phyloP scores from a whole-genome alignment of 306 rosid genomes.

The Crataegus laevigata region DNA sequence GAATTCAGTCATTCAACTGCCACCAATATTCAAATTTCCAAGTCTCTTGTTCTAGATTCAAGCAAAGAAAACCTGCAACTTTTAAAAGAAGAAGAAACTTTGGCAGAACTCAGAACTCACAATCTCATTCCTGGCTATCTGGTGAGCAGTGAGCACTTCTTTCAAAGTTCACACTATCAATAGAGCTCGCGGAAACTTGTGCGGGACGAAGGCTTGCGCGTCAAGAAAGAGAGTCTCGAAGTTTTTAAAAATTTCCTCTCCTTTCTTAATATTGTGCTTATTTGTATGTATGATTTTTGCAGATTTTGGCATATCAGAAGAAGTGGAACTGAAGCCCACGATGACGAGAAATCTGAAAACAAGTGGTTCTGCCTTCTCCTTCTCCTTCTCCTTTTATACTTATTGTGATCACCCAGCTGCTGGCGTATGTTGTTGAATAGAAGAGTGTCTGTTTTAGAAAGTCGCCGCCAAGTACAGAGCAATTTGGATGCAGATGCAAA shows the following conservation, averaged over 20 bases:
- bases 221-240: not conserved
- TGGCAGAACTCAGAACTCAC: constrained; percentile 40
- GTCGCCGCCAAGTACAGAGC: constrained; percentile 1
- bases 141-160: constrained; percentile 51
- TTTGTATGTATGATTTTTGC: constrained; percentile 2
- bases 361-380: not conserved
- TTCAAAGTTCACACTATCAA: not conserved
- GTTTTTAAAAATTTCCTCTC: not conserved
- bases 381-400: constrained; percentile 4
- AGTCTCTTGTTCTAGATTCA: constrained; percentile 23
- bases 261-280: not conserved
- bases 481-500: constrained; percentile 1
- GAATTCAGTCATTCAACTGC: constrained; percentile 20
- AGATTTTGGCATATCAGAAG: constrained; percentile 66
- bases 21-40: not conserved
- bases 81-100: constrained; percentile 43
- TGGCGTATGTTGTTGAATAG: constrained; percentile 1
- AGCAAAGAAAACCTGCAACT: constrained; percentile 31
- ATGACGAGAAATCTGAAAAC: constrained; percentile 6
- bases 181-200: not conserved
- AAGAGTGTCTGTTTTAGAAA: not conserved
- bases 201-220: not conserved
- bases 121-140: constrained; percentile 34
- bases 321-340: constrained; percentile 21
- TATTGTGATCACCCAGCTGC: not conserved